Evolutionary conservation across 495 filamentous ascomycete genomes (phyloP).

Genomic region (Amniculicola lignicola): DNA sequence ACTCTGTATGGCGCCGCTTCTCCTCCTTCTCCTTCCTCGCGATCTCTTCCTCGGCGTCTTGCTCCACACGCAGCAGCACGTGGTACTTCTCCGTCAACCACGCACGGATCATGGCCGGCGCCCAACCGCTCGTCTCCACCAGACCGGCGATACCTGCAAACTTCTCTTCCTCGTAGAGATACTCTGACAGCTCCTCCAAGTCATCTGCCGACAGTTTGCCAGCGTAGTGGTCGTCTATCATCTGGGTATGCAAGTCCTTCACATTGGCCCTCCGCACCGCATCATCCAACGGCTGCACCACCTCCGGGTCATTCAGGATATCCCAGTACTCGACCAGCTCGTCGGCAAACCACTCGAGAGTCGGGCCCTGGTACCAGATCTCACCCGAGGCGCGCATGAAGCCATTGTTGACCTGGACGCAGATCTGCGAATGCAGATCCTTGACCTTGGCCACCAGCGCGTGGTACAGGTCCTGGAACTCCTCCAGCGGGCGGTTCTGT

Average conservation of each 20-base stretch:
- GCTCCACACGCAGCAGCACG: neutral
- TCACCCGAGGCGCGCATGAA: neutral
- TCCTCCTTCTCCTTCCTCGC: neutral
- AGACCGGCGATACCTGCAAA: neutral
- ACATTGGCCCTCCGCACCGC: neutral
- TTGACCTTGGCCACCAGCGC: neutral
- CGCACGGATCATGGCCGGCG: slow-evolving; percentile 8
- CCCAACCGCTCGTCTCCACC: slow-evolving; percentile 11
- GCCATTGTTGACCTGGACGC: slow-evolving; percentile 1
- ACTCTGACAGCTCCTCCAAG: neutral
- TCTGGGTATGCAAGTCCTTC: neutral
- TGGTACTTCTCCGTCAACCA: slow-evolving; percentile 15
- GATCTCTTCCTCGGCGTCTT: neutral
- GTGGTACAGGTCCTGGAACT: slow-evolving; percentile 23
- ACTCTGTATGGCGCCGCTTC: neutral
- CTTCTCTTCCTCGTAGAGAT: slow-evolving; percentile 3
- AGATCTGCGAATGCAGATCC: neutral
- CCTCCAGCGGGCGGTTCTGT: slow-evolving; percentile 5
- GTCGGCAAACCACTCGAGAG: neutral
- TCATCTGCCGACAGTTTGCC: neutral
- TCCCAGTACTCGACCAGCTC: slow-evolving; percentile 3
- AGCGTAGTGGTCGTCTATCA: neutral
- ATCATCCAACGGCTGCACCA: slow-evolving; percentile 1
- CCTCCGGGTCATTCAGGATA: slow-evolving; percentile 3
- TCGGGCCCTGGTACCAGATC: neutral